A percentile compares a stretch with the other conserved stretches of the same genome.
These are phyloP conservation scores for Quercus aquifolioides DNA, from an alignment of 306 rosid genomes.

Conservation along the genomic window DNA sequence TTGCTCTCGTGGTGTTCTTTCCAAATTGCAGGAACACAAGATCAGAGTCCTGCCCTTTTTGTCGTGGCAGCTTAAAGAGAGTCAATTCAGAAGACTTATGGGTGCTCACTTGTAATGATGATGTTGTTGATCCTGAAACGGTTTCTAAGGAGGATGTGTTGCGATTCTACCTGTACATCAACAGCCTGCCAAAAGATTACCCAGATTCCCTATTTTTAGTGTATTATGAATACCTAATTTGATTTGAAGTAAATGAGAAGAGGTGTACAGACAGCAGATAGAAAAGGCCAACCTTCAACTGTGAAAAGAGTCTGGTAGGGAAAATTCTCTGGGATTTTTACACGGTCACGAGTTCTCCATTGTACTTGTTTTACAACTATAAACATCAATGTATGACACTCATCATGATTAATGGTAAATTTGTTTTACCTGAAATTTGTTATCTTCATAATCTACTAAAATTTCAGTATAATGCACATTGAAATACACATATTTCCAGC, in stretches of 20 bases:
- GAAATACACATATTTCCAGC: background rate
- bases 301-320: conserved; percentile 74
- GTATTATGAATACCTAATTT: conserved; percentile 82
- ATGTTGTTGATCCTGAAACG: conserved; percentile 84
- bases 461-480: background rate
- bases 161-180: conserved; percentile 81
- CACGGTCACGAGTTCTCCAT: conserved; percentile 12
- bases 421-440: background rate
- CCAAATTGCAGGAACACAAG: conserved; percentile 58
- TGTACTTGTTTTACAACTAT: conserved; percentile 18
- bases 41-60: conserved; percentile 92
- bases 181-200: conserved; percentile 80
- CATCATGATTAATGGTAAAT: background rate
- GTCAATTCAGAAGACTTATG: conserved; percentile 93
- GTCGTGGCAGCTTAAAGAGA: conserved; percentile 90
- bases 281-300: conserved; percentile 45
- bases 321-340: conserved; percentile 31
- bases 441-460: background rate
- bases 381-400: conserved; percentile 6
- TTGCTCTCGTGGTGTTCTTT: conserved; percentile 17
- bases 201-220: conserved; percentile 91
- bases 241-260: conserved; percentile 30
- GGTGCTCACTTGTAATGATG: conserved; percentile 87
- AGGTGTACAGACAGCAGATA: conserved; percentile 78
- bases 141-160: conserved; percentile 75